These are phyloP conservation scores for Microbotryum lychnidis-dioicae DNA, from an alignment of 1,284 basidiomycete genomes.

Conservation along the genomic window DNA sequence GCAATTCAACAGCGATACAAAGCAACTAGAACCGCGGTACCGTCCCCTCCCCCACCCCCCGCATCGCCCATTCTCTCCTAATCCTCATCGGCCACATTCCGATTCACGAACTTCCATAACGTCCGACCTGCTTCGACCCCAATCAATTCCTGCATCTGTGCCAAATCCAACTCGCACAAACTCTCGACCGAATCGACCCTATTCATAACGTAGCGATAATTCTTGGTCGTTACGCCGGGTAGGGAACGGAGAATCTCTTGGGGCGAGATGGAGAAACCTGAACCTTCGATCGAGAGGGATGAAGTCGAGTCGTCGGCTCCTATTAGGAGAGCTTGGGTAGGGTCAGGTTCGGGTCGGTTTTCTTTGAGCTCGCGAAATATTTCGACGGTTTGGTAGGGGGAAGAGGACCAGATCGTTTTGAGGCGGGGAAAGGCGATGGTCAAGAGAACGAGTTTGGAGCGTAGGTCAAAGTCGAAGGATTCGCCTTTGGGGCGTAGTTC, in stretches of 20 bases:
- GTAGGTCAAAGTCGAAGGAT: slow-evolving; percentile 45
- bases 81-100: slow-evolving; percentile 42
- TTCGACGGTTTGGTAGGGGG: slow-evolving; percentile 81
- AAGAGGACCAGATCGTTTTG: slow-evolving; percentile 93
- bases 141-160: slow-evolving; percentile 64
- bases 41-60: too few relatives aligned
- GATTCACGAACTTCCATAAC: slow-evolving; percentile 73
- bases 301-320: slow-evolving; percentile 55
- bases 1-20: too few relatives aligned
- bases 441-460: slow-evolving; percentile 77
- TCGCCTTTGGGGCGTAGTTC: slow-evolving; percentile 17
- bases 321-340: slow-evolving; percentile 60
- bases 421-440: slow-evolving; percentile 82
- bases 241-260: slow-evolving; percentile 65
- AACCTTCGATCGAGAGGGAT: slow-evolving; percentile 7
- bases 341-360: slow-evolving; percentile 76
- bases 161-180: slow-evolving; percentile 49
- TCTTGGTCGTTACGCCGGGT: slow-evolving; percentile 61
- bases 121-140: slow-evolving; percentile 72
- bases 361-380: slow-evolving; percentile 88
- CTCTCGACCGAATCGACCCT: slow-evolving; percentile 67
- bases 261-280: slow-evolving; percentile 55
- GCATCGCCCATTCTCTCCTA: background rate
- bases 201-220: slow-evolving; percentile 74
- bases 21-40: too few relatives aligned